Conservation (phyloP, 768 basidiomycete genomes). For the Saitozyma podzolica region DNA sequence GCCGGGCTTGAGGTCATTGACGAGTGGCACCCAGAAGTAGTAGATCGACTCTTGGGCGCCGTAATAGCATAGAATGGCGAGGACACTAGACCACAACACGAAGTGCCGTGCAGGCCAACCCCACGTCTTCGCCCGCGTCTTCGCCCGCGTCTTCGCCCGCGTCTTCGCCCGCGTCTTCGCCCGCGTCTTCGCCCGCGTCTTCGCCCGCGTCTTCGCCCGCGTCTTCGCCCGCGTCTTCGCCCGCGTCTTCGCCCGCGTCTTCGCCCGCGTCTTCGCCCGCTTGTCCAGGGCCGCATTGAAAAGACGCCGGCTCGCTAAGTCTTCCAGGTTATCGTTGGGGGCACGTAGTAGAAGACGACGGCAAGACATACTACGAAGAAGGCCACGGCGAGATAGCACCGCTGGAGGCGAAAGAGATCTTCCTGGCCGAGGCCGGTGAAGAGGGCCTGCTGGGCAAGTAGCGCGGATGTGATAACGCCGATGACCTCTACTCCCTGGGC, state of each 20-base stretch:
- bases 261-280: neutral
- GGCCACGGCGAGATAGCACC: slow-evolving; percentile 45
- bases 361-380: slow-evolving; percentile 41
- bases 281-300: slow-evolving; percentile 17
- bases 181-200: too few relatives aligned
- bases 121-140: neutral
- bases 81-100: slow-evolving; percentile 18
- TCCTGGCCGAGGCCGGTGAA: slow-evolving; percentile 17
- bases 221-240: too few relatives aligned
- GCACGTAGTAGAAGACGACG: slow-evolving; percentile 43
- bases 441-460: slow-evolving; percentile 35
- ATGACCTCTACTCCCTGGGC: slow-evolving; percentile 21
- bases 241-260: too few relatives aligned
- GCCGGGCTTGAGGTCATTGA: slow-evolving; percentile 16
- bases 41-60: slow-evolving; percentile 35
- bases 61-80: slow-evolving; percentile 36
- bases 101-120: slow-evolving; percentile 12
- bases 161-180: too few relatives aligned
- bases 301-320: slow-evolving; percentile 16
- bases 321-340: slow-evolving; percentile 38
- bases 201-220: too few relatives aligned
- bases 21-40: slow-evolving; percentile 18
- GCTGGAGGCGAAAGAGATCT: slow-evolving; percentile 37
- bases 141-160: too few relatives aligned
- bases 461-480: slow-evolving; percentile 23